A percentile compares a stretch with the other conserved stretches of the same genome.
Conservation (phyloP, 2,329 filamentous ascomycete species). For the Claviceps africana region DNA sequence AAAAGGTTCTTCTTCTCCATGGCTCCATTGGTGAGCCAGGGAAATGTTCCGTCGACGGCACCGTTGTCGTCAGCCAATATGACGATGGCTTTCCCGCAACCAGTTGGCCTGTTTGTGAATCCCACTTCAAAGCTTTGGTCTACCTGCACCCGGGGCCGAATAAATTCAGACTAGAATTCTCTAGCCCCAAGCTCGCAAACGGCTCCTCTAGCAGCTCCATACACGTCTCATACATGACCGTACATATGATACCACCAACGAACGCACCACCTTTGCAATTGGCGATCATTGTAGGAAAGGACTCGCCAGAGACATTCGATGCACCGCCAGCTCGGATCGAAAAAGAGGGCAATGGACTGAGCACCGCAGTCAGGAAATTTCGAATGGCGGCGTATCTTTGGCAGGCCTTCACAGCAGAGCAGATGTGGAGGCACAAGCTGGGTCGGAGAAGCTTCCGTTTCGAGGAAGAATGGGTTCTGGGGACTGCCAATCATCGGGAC, state of each 20-base stretch:
- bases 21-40: conserved; percentile 66
- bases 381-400: conserved; percentile 91
- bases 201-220: conserved; percentile 51
- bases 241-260: conserved; percentile 74
- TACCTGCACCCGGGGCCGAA: conserved; percentile 90
- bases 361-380: conserved; percentile 75
- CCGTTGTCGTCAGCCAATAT: conserved; percentile 62
- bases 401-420: conserved; percentile 93
- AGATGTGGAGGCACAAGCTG: conserved; percentile 83
- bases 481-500: conserved; percentile 66
- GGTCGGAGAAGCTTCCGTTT: conserved; percentile 78
- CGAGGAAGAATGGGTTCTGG: conserved; percentile 88
- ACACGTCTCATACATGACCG: conserved; percentile 65
- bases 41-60: conserved; percentile 60
- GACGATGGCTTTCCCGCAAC: conserved; percentile 76
- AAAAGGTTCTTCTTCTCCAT: conserved; percentile 73
- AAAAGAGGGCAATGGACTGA: conserved; percentile 68
- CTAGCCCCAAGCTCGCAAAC: conserved; percentile 64
- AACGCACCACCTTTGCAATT: conserved; percentile 75
- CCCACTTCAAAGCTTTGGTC: conserved; percentile 81
- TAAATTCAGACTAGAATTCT: conserved; percentile 74
- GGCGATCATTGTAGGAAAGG: conserved; percentile 73
- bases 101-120: conserved; percentile 76
- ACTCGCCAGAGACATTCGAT: conserved; percentile 78
- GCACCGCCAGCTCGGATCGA: conserved; percentile 60